Percentiles rank a stretch among this genome's conserved stretches.
Evolutionary conservation across 2,329 filamentous ascomycete genomes (phyloP).

Genomic region (Colletotrichum tofieldiae): DNA sequence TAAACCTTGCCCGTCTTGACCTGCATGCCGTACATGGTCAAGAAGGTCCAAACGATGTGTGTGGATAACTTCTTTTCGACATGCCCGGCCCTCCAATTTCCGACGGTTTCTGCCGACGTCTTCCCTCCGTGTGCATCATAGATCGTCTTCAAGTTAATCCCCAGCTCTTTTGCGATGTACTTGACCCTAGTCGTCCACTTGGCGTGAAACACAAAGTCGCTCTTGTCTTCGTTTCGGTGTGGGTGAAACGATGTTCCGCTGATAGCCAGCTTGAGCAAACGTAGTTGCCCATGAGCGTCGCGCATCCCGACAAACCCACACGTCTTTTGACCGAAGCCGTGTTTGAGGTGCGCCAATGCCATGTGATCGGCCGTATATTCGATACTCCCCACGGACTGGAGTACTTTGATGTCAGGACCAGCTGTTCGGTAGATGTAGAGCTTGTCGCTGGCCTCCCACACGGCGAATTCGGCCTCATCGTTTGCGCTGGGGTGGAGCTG

Average conservation of each 20-base stretch:
- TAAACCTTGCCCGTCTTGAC: neutral
- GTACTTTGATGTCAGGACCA: neutral
- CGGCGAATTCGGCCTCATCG: accelerated
- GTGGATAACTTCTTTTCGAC: conserved; percentile 59
- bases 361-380: neutral
- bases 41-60: conserved; percentile 50
- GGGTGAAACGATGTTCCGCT: neutral
- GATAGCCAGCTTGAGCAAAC: neutral
- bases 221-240: accelerated
- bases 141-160: conserved; percentile 48
- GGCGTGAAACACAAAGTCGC: conserved; percentile 48
- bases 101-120: neutral
- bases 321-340: neutral
- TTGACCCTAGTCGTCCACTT: conserved; percentile 53
- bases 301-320: neutral
- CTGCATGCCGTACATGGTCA: conserved; percentile 27
- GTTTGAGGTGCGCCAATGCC: neutral
- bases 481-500: neutral
- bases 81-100: conserved; percentile 51
- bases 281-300: accelerated
- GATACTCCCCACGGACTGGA: neutral
- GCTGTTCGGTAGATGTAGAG: neutral
- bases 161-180: conserved; percentile 49
- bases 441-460: neutral
- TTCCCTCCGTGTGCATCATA: conserved; percentile 47